Evolutionary conservation across 108 stramenopile genomes (phyloP), one percentile per base, ranked within the genome.

Genomic region (Discostella stelligeroides): DNA sequence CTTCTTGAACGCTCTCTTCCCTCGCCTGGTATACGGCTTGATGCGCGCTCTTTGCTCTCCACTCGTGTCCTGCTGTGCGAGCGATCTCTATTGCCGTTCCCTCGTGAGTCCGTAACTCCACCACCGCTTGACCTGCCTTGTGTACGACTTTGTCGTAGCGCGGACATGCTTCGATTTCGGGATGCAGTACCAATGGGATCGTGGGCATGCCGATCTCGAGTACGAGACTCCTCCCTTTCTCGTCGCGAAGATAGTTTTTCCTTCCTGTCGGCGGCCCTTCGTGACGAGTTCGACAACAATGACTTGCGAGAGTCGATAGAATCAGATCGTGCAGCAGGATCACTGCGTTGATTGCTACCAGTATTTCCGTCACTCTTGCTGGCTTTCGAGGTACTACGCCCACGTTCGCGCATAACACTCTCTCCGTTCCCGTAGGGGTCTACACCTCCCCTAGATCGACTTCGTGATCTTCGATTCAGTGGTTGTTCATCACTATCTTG

Each of bases 101-200:
- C 46, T 18, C 58, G 30, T 4, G 34, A 37, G 4, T 43, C 42
- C 0, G 37, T 14, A 21, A 43, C 56, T 11, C 49, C 48, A 24
- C 34, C 29, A 40, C 21, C 40, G 17, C 20, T 4, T 30, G 46
- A 58, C 47, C 6, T 34, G 34, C 34, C 34, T 5, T 5, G 34
- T 34, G 34, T 34, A 6, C 34, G 34, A 34, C 34, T 6, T 34
- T 34, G 34, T 34, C 69, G 54, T 34, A 56, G 38, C 30, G 58
- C 47, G 8, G 69, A 70, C 11, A 50, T 50, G 69, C 69, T 70
- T 20, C 70, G 60, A 42, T 60, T 71, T 37, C 70, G 60, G 28
- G 27, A 47, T 34, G 29, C 12, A 46, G 56, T 49, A 45, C 55
- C 15, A 34, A 60, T 38, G 43, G 43, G 8, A 23, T 47, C 12